Conservation (phyloP, 148 eudicot species). For the Diospyros kaki region DNA sequence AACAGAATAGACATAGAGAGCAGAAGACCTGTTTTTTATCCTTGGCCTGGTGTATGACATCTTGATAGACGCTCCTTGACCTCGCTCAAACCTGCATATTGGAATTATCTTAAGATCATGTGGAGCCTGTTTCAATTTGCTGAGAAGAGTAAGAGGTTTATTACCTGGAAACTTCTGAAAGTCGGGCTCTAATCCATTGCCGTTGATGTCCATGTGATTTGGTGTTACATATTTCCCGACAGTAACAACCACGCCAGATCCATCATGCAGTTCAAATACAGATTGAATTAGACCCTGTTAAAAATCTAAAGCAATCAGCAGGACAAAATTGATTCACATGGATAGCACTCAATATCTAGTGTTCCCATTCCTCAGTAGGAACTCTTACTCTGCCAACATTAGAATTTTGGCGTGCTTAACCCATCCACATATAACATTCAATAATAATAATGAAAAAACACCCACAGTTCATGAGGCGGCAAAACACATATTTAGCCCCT, state of each 20-base stretch:
- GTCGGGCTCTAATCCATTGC: slow-evolving; percentile 88
- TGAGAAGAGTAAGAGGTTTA: neutral
- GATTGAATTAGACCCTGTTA: slow-evolving; percentile 90
- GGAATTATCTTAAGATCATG: neutral
- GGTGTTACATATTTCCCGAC: slow-evolving; percentile 92
- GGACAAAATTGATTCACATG: neutral
- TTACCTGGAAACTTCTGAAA: slow-evolving; percentile 71
- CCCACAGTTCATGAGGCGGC: too few species aligned
- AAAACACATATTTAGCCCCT: too few species aligned
- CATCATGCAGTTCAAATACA: slow-evolving; percentile 93
- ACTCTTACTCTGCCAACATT: too few species aligned
- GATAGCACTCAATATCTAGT: neutral
- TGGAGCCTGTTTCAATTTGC: neutral
- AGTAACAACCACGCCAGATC: slow-evolving; percentile 90
- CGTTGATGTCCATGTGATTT: slow-evolving; percentile 76
- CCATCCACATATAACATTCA: too few species aligned
- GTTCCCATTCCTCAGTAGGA: neutral
- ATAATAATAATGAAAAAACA: too few species aligned
- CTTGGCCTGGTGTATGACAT: slow-evolving; percentile 51
- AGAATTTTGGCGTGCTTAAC: too few species aligned
- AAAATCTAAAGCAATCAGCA: slow-evolving; percentile 11
- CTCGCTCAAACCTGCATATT: slow-evolving; percentile 67
- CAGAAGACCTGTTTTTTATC: slow-evolving; percentile 23
- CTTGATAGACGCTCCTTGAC: slow-evolving; percentile 51
- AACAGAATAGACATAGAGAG: slow-evolving; percentile 7